Percentiles rank a stretch among this genome's conserved stretches.
phyloP scores from a whole-genome alignment of 2,329 filamentous ascomycete genomes.

The Monosporascus ibericus region DNA sequence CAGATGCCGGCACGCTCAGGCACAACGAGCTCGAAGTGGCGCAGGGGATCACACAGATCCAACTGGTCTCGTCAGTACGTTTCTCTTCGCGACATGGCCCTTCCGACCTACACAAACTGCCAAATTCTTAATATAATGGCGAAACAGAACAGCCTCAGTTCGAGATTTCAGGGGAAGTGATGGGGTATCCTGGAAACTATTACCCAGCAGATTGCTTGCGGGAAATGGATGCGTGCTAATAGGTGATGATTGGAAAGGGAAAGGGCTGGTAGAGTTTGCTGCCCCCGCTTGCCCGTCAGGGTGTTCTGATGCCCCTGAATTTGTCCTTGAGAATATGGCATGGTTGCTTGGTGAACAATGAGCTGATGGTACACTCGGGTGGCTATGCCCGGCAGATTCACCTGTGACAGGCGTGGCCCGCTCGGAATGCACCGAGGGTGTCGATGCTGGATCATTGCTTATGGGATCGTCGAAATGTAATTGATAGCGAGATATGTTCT shows the following conservation, averaged over 20 bases:
- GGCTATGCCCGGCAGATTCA: background rate
- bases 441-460: conserved; percentile 7
- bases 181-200: conserved; percentile 12
- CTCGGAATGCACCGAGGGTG: conserved; percentile 4
- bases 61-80: conserved; percentile 18
- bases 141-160: conserved; percentile 27
- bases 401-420: background rate
- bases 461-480: conserved; percentile 11
- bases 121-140: conserved; percentile 29
- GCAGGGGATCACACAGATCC: conserved; percentile 25
- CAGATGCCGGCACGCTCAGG: conserved; percentile 45
- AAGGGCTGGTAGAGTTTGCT: conserved; percentile 5
- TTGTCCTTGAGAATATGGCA: conserved; percentile 2
- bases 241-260: conserved; percentile 3
- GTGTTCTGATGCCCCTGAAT: background rate
- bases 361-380: background rate
- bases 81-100: background rate
- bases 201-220: conserved; percentile 7
- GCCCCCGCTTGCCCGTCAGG: conserved; percentile 2
- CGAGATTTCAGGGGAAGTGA: conserved; percentile 24
- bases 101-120: conserved; percentile 27
- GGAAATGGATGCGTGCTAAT: conserved; percentile 4
- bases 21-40: conserved; percentile 48
- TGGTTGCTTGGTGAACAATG: conserved; percentile 2
- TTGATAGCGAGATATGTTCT: conserved; percentile 14